phyloP scores from a whole-genome alignment of 1,284 basidiomycete species.

The Ceratobasidium sp. region DNA sequence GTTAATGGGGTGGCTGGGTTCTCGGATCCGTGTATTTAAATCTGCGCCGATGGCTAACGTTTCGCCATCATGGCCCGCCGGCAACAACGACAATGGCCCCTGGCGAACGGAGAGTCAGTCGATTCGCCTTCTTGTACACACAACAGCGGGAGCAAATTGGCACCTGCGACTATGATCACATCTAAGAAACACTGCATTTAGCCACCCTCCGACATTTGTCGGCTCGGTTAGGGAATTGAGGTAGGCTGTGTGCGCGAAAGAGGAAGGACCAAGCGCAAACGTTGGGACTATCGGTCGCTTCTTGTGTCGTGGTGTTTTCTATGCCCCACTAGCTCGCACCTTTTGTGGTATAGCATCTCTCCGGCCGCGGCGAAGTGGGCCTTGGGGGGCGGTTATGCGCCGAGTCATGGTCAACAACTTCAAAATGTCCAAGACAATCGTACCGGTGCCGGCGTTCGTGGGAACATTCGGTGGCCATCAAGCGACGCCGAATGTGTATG shows the following conservation, averaged over 20 bases:
- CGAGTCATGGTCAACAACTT: neutral
- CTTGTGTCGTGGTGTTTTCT: neutral
- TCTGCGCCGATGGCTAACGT: neutral
- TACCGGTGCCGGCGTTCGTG: constrained; percentile 7
- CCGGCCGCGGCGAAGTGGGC: neutral
- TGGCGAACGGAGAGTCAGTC: constrained; percentile 18
- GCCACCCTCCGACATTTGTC: neutral
- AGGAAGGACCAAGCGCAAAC: constrained; percentile 14
- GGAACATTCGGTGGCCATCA: constrained; percentile 4
- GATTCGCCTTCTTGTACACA: neutral
- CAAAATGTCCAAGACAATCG: constrained; percentile 16
- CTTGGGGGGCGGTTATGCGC: neutral
- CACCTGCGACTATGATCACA: constrained; percentile 13
- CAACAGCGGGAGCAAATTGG: constrained; percentile 26
- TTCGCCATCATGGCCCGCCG: constrained; percentile 13
- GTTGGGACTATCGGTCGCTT: constrained; percentile 2
- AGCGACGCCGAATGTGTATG: neutral
- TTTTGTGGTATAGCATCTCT: constrained; percentile 9
- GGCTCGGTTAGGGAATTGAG: neutral
- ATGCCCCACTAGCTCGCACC: constrained; percentile 10
- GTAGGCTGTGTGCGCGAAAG: constrained; percentile 16
- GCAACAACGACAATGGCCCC: neutral
- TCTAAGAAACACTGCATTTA: constrained; percentile 24
- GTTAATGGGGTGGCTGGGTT: neutral
- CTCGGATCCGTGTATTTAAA: constrained; percentile 2